Evolutionary conservation across 305 asterid species (phyloP).

Genomic region (Fraxinus paxiana): DNA sequence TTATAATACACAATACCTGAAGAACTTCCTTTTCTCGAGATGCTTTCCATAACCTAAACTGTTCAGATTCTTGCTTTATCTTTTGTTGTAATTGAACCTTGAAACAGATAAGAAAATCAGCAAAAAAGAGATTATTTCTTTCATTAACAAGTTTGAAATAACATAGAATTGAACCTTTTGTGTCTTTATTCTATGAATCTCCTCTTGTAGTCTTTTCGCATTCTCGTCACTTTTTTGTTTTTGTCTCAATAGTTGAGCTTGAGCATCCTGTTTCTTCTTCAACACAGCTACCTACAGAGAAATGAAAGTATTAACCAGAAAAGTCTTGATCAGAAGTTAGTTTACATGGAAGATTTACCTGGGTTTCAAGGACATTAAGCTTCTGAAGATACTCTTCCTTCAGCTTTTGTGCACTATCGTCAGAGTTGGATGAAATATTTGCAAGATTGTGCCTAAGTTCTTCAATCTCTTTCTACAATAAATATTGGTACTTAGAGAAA

Average conservation of each 20-base stretch:
- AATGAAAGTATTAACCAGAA: slow-evolving; percentile 20
- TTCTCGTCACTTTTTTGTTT: slow-evolving; percentile 96
- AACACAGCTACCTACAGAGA: slow-evolving; percentile 69
- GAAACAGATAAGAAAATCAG: slow-evolving; percentile 27
- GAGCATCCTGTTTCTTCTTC: slow-evolving; percentile 98
- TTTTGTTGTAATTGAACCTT: slow-evolving; percentile 97
- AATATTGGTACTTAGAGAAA: slow-evolving; percentile 17
- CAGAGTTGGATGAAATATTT: slow-evolving; percentile 67
- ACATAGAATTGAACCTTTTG: slow-evolving; percentile 58
- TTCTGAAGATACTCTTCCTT: slow-evolving; percentile 95
- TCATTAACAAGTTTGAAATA: slow-evolving; percentile 13
- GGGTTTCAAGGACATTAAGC: slow-evolving; percentile 78
- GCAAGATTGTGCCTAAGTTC: slow-evolving; percentile 65
- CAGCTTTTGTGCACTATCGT: slow-evolving; percentile 86
- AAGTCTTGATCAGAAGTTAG: background rate
- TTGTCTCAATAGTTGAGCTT: slow-evolving; percentile 88
- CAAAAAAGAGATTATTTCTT: slow-evolving; percentile 16
- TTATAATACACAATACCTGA: slow-evolving; percentile 50
- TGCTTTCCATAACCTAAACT: slow-evolving; percentile 93
- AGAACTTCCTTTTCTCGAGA: slow-evolving; percentile 95
- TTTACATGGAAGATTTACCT: slow-evolving; percentile 39
- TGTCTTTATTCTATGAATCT: slow-evolving; percentile 84
- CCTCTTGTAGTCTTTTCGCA: slow-evolving; percentile 78
- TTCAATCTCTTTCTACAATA: slow-evolving; percentile 81
- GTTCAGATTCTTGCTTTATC: slow-evolving; percentile 97